Base-by-base conservation (phyloP, 305 asterid species). In the Fraxinus latifolia region DNA sequence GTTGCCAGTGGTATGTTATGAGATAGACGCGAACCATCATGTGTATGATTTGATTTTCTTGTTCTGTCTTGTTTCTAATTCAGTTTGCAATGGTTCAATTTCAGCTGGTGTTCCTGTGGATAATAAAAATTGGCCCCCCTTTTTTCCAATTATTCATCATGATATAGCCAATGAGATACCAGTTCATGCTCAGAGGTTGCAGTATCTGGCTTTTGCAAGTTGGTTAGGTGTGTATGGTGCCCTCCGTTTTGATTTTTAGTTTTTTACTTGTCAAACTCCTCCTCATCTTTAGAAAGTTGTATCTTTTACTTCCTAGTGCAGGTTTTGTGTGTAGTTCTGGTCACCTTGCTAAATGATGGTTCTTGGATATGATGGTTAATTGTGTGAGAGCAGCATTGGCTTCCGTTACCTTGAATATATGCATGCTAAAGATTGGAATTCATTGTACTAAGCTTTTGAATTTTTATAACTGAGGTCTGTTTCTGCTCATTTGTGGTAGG, bases 81-180 rank as follows among this genome's bases (percentile, higher is more conserved):
- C 37, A 34, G 82, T 71, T 31, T 81, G 79, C 5, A 55, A 79
- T 79, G 68, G 83, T 88, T 78, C 19, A 25, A 19, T 82, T 50
- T 77, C 95, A 94, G 98, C 95, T 89, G 95, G 91, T 82, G 87
- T 94, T 80, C 93, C 98, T 0, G 90, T 89, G 80, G 96, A 93
- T 88, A 92, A 94, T 83, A 91, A 87, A 82, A 96, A 96, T 77
- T 96, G 99, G 98, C 99, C 99, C 53, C 97, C 99, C 33, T 87
- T 90, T 87, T 94, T 96, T 39, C 98, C 98, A 67, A 90, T 96
- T 82, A 96, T 96, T 86, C 98, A 96, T 81, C 99, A 96, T 87
- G 99, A 96, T 86, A 92, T 96, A 88, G 90, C 98, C 82, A 96
- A 93, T 84, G 98, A 94, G 87, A 96, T 96, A 86, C 99, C 92